These are phyloP conservation scores for Tripterygium wilfordii DNA, from an alignment of 177 flowering plant species.

Conservation along the genomic window DNA sequence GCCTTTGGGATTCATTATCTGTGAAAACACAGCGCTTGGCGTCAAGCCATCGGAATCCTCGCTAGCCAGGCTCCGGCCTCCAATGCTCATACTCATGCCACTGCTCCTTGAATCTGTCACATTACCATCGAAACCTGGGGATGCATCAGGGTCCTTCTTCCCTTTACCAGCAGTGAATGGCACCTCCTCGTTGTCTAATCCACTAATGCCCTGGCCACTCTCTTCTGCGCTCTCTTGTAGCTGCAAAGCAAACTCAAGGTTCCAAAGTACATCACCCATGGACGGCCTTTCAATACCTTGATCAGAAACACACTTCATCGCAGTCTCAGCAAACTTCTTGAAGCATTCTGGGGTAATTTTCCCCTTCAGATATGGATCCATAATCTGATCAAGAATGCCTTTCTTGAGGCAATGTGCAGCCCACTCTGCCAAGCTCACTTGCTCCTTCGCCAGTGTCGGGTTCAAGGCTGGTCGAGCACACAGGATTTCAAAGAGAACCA, in stretches of 20 bases:
- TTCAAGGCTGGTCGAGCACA: constrained; percentile 91
- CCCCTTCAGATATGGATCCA: constrained; percentile 77
- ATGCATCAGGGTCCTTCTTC: constrained; percentile 54
- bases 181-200: constrained; percentile 39
- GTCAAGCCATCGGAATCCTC: constrained; percentile 91
- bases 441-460: constrained; percentile 81
- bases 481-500: constrained; percentile 77
- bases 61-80: constrained; percentile 83
- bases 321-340: constrained; percentile 84
- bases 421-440: constrained; percentile 95
- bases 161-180: constrained; percentile 34
- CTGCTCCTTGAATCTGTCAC: constrained; percentile 77
- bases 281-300: constrained; percentile 83
- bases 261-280: constrained; percentile 96
- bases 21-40: constrained; percentile 93
- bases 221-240: constrained; percentile 87
- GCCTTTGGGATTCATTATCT: constrained; percentile 96
- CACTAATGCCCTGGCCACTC: constrained; percentile 41
- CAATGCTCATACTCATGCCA: constrained; percentile 73
- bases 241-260: constrained; percentile 87
- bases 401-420: constrained; percentile 79
- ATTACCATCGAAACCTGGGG: constrained; percentile 43
- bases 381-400: constrained; percentile 76
- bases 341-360: constrained; percentile 85
- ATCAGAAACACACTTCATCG: constrained; percentile 82